Evolutionary conservation across 352 stramenopile species (phyloP), one percentile per base, ranked within the genome.

Genomic region (Pythium scleroteichum): DNA sequence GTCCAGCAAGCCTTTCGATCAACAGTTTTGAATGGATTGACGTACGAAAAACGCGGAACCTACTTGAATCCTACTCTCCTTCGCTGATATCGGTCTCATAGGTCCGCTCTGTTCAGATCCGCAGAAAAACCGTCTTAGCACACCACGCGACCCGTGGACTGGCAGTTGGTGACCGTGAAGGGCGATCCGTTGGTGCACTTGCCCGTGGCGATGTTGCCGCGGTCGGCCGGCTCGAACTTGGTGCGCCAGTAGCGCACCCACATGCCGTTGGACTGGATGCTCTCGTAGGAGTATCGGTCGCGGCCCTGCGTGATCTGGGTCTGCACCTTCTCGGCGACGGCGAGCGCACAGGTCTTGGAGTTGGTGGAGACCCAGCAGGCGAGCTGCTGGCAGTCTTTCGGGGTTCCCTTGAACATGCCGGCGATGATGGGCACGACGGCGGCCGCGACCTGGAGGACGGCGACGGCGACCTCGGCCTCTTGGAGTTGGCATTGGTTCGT

Each of bases 231-330:
- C 44, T 53, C 44, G 38, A 62, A 62, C 54, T 62, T 62, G 44
- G 54, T 62, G 20, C 54, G 54, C 54, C 45, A 62, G 54, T 49
- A 62, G 23, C 54, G 44, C 29, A 44, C 53, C 53, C 53, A 61
- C 17, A 61, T 61, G 27, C 53, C 53, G 29, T 61, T 45, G 2
- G 26, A 23, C 10, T 52, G 24, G 41, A 52, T 44, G 40, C 40
- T 52, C 17, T 59, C 53, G 40, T 51, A 52, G 7, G 24, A n/a
- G 41, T 41, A 55, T 10, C 32, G n/a, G 29, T 55, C 49, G 20
- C 49, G 49, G 32, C 53, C 53, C 27, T 40, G 17, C 24, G 19
- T 59, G 20, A 59, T 52, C 1, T 51, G n/a, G 40, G 53, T 17
- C 27, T 59, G 53, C 26, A 59, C 41, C 13, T 32, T 23, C 41